Evolutionary conservation across 2,329 filamentous ascomycete species (phyloP), one percentile per base, ranked within the genome.

Genomic region (Cercospora zeae-maydis): DNA sequence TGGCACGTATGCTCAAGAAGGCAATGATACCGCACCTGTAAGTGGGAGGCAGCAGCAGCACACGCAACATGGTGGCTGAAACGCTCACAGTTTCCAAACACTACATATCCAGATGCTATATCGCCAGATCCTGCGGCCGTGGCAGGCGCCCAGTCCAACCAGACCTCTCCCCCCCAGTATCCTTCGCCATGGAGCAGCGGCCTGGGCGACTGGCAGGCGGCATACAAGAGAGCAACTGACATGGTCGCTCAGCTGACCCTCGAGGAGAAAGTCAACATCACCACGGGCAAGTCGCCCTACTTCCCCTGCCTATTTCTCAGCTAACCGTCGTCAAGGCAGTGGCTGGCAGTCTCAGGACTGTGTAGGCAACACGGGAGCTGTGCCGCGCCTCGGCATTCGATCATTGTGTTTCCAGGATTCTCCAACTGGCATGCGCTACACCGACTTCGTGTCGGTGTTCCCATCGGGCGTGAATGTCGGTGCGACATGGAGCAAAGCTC

Each of bases 131-230:
- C 72, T 3, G 65, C 66, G 34, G 67, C 71, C n/a, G 66, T 66
- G 10, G 67, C 65, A 16, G 74, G 72, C 21, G 71, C 72, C 8
- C 65, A 71, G 39, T 73, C 68, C 10, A 69, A 70, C 55, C 71
- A 74, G 59, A 75, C 74, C 54, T 87, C 84, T 31, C 84, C 85
- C 45, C 90, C 91, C 2, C 84, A 83, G 73, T 96, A 96, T 73
- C 92, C 92, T 1, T 93, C 91, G 31, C 92, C 92, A 80, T 96
- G 92, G 91, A 88, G 89, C 78, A 85, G 89, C 65, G 88, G 90
- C 21, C 75, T 84, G 4, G 90, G 89, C 7, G 79, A 84, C 52
- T 96, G 92, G 92, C 82, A 84, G 60, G 84, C 86, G 9, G 91
- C 92, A 37, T 93, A 96, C 70, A 79, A 78, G 21, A 88, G 89